phyloP scores from a whole-genome alignment of 805 yeast species.

The Candida sakaeoensis region DNA sequence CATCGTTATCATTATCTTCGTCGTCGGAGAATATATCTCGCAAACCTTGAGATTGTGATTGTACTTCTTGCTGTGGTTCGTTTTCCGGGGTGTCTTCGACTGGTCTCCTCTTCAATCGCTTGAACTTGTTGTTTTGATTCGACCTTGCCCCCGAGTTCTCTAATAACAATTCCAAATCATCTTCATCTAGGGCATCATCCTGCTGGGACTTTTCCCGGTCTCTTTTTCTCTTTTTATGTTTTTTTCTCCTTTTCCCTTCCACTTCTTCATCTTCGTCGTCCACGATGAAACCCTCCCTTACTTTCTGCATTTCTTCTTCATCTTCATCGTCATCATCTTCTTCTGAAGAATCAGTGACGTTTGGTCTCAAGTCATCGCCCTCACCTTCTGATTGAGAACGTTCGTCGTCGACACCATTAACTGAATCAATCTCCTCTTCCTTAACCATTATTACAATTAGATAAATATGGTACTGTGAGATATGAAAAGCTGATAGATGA shows the following conservation, averaged over 20 bases:
- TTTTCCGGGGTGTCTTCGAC: conserved; percentile 20
- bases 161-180: conserved; percentile 86
- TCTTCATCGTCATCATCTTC: conserved; percentile 86
- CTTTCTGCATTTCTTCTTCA: conserved; percentile 79
- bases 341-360: conserved; percentile 61
- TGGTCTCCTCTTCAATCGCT: conserved; percentile 76
- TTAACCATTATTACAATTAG: conserved; percentile 23
- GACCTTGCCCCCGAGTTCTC: conserved; percentile 80
- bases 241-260: conserved; percentile 25
- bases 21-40: conserved; percentile 69
- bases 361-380: conserved; percentile 27
- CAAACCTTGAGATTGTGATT: conserved; percentile 29
- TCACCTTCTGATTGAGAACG: conserved; percentile 32
- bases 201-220: conserved; percentile 14
- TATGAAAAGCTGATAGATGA: background rate
- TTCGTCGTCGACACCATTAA: conserved; percentile 32
- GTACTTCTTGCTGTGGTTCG: conserved; percentile 8
- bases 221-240: conserved; percentile 40
- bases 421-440: conserved; percentile 30
- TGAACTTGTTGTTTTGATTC: conserved; percentile 50
- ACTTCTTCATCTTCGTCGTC: conserved; percentile 54
- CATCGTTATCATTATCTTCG: conserved; percentile 19
- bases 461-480: background rate
- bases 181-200: conserved; percentile 83
- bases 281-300: conserved; percentile 90